Evolutionary conservation across 2,329 filamentous ascomycete species (phyloP).

Genomic region (Beauveria bassiana): DNA sequence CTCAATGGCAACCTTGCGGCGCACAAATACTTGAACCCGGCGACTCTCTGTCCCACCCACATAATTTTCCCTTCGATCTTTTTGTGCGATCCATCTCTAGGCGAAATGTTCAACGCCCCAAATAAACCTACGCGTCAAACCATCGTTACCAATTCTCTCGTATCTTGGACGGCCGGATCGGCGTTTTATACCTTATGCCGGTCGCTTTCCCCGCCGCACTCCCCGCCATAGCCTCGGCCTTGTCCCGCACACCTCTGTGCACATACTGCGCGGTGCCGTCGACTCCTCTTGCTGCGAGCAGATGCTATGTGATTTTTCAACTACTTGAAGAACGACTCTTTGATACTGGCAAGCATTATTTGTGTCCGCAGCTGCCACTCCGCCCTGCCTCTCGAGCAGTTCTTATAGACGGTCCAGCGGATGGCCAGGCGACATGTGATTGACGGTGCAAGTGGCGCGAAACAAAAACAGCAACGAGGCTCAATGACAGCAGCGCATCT

Average conservation of each 20-base stretch:
- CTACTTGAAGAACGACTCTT: neutral
- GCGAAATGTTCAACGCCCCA: neutral
- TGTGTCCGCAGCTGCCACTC: neutral
- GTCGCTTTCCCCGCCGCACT: neutral
- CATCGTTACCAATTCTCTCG: neutral
- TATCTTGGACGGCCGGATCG: neutral
- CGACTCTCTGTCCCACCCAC: neutral
- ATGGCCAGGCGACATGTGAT: neutral
- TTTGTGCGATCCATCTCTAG: neutral
- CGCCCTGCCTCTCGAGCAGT: neutral
- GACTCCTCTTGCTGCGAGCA: neutral
- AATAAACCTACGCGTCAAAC: neutral
- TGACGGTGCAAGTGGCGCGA: neutral
- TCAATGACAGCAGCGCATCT: neutral
- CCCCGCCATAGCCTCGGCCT: slow-evolving; percentile 4
- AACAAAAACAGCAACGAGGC: neutral
- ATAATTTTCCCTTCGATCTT: neutral
- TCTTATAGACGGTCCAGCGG: neutral
- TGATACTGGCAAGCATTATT: neutral
- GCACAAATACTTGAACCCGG: neutral
- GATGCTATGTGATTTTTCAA: neutral
- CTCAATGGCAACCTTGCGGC: neutral
- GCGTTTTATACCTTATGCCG: neutral
- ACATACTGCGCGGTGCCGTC: neutral
- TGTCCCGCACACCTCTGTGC: neutral